These are phyloP conservation scores for Ceratocystiopsis brevicomis DNA, from an alignment of 2,329 filamentous ascomycete genomes.

Conservation along the genomic window DNA sequence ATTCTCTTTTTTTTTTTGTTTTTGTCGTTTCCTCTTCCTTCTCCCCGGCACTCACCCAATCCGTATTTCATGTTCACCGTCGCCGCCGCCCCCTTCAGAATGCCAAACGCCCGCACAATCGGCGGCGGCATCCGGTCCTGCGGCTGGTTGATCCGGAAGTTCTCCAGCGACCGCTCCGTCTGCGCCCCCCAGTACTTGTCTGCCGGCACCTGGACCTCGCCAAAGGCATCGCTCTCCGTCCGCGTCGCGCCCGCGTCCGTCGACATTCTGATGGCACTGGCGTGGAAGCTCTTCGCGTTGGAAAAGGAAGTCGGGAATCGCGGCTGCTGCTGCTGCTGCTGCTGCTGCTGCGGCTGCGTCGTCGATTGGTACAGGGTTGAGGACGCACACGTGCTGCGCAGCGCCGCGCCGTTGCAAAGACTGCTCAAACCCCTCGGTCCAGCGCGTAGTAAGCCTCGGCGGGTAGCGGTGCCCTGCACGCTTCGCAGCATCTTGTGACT, in stretches of 20 bases:
- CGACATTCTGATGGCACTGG: conserved; percentile 13
- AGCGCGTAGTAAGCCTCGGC: background rate
- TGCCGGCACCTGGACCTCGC: conserved; percentile 75
- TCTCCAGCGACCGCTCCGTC: conserved; percentile 86
- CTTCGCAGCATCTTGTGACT: no score
- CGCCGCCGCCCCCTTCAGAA: conserved; percentile 90
- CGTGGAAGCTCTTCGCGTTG: conserved; percentile 2
- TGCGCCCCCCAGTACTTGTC: conserved; percentile 99
- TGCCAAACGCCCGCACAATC: conserved; percentile 83
- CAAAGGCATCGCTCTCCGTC: conserved; percentile 93
- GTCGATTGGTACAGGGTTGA: no score
- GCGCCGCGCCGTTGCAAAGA: background rate
- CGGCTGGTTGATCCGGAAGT: conserved; percentile 98
- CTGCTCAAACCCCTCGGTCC: background rate
- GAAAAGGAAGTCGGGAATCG: no score
- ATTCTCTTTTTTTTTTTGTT: no score
- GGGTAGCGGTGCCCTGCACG: no score
- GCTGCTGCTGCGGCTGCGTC: background rate
- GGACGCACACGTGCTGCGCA: background rate
- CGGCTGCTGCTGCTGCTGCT: background rate
- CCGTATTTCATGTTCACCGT: conserved; percentile 91
- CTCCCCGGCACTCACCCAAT: conserved; percentile 38
- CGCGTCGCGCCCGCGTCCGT: conserved; percentile 27
- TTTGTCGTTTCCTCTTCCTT: no score
- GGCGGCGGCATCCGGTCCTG: conserved; percentile 95